Evolutionary conservation across 768 basidiomycete species (phyloP), one percentile per base, ranked within the genome.

Genomic region (Hypholoma sublateritium): DNA sequence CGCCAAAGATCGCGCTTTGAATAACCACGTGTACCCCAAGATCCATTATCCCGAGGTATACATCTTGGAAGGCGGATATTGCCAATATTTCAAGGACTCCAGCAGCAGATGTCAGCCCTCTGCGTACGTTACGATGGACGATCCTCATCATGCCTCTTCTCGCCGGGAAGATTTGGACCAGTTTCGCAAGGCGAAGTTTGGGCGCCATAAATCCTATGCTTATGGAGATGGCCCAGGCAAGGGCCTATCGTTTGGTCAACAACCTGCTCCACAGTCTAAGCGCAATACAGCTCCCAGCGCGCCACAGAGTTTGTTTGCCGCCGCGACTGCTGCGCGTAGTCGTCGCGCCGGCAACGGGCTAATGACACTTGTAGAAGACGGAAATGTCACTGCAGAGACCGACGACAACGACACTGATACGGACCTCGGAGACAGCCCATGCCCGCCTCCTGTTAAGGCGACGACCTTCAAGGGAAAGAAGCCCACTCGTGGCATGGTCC

Each of bases 11-110:
- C 88, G 97, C 46, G 83, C 88, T 1, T 74, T 90, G 77, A 98
- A 98, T 73, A 87, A 90, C 60, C 88, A 91, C 57, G 72, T 85
- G 17, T 99, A 99, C 70, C 97, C 97, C 4, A 89, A 83, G 68
- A 87, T 98, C 41, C 90, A 92, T 72, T 99, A 93, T 68, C 97
- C 97, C 0, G 97, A 99, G 73, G 84, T 98, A 16, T 99, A 98
- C 75, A 84, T 99, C 63, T 84, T 99, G 7, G 93, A 97, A 74
- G 97, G 97, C 36, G 97, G 97, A 12, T 99, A 98, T 72, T 93
- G 87, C 63, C 82, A 85, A 42, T 98, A 94, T 76, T 97, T 81
- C 76, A 84, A 86, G 63, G 73, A 77, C 21, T 88, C 83, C 50
- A 75, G 84, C 2, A 68, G 73, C 28, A 88, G 87, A 44, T 98